Conservation (phyloP, 257 asterid genomes). For the Anisodus acutangulus region DNA sequence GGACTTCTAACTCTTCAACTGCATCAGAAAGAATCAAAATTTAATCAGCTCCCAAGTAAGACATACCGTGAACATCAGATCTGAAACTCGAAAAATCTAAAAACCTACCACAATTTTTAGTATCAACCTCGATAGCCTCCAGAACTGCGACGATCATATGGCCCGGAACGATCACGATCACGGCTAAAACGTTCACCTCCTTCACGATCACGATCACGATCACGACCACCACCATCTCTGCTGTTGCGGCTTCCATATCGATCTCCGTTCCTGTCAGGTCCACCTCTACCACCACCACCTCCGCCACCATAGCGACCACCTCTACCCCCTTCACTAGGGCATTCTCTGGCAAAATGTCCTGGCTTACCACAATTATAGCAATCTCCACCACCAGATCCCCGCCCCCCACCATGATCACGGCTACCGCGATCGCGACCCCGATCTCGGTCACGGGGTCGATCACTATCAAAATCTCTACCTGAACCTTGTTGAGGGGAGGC, state of each 20-base stretch:
- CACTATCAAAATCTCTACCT: conserved; percentile 63
- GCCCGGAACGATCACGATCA: conserved; percentile 92
- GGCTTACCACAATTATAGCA: conserved; percentile 96
- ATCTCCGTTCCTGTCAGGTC: conserved; percentile 91
- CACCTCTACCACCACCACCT: conserved; percentile 60
- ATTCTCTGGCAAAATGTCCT: conserved; percentile 95
- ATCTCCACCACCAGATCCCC: conserved; percentile 88
- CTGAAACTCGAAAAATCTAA: not conserved
- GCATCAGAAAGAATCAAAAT: conserved; percentile 21
- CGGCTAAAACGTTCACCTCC: conserved; percentile 77
- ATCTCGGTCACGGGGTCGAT: conserved; percentile 61
- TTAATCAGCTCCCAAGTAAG: conserved; percentile 3
- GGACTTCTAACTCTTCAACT: conserved; percentile 53
- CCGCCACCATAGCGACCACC: conserved; percentile 74
- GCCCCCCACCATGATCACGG: conserved; percentile 66
- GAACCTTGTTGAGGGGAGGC: conserved; percentile 81
- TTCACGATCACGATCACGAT: conserved; percentile 77
- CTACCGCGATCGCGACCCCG: conserved; percentile 57
- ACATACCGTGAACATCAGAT: not conserved
- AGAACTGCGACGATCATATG: conserved; percentile 78
- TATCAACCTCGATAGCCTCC: conserved; percentile 54
- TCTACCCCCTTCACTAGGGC: conserved; percentile 75
- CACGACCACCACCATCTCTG: conserved; percentile 68
- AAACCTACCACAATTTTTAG: conserved; percentile 7
- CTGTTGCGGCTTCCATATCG: conserved; percentile 68